Conservation (phyloP, 176 grass and related monocot genomes). For the Otatea glauca region DNA sequence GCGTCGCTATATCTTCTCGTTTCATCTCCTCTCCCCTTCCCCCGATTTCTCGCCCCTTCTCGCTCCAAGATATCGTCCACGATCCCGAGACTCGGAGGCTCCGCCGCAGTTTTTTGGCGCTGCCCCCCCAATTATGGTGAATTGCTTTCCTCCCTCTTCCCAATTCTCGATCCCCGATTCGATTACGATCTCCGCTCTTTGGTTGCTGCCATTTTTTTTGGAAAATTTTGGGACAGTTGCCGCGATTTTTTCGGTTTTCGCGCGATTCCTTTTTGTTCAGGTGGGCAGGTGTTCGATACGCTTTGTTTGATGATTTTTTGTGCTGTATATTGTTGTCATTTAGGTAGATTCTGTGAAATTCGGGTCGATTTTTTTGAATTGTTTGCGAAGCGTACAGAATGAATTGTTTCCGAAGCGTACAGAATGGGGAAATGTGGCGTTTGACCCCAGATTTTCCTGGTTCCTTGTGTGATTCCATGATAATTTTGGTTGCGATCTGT, state of each 20-base stretch:
- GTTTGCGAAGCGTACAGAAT: not conserved
- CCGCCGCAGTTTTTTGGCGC: not conserved
- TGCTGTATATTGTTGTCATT: not conserved
- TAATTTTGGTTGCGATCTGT: not conserved
- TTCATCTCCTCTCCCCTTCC: not conserved
- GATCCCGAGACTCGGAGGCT: conserved; percentile 31
- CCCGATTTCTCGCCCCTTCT: conserved; percentile 45
- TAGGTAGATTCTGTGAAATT: not conserved
- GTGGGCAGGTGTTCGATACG: not conserved
- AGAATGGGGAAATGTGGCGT: not conserved
- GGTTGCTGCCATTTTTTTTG: not conserved
- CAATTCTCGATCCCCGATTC: not conserved
- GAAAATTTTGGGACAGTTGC: not conserved
- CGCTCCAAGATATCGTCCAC: conserved; percentile 34
- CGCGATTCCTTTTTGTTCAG: not conserved
- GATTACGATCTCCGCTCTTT: not conserved
- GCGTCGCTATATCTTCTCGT: conserved; percentile 42
- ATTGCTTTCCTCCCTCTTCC: not conserved
- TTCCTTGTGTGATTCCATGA: not conserved
- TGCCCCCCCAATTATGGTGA: conserved; percentile 30
- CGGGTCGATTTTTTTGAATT: not conserved
- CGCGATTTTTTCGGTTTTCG: not conserved
- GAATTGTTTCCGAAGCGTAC: not conserved
- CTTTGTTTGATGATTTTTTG: not conserved
- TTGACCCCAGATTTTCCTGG: not conserved